Evolutionary conservation across 345 rosid species (phyloP).

Genomic region (Angophora floribunda): DNA sequence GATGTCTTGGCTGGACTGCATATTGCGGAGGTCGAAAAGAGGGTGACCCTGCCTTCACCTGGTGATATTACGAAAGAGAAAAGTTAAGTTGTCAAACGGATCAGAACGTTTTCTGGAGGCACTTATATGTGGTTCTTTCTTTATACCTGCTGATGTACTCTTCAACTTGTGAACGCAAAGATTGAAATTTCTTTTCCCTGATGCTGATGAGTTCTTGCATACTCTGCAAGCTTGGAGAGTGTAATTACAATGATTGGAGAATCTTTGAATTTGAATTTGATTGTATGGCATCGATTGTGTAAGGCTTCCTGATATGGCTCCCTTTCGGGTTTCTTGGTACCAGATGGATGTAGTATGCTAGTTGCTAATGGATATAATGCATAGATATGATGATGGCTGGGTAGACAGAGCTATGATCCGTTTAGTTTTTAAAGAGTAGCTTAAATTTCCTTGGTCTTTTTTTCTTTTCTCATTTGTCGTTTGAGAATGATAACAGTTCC

Average conservation of each 20-base stretch:
- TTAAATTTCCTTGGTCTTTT: background rate
- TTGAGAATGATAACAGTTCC: background rate
- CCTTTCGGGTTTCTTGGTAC: background rate
- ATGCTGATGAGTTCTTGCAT: background rate
- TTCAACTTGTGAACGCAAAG: background rate
- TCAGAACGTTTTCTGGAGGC: background rate
- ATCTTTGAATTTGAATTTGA: background rate
- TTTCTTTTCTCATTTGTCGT: background rate
- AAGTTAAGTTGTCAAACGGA: background rate
- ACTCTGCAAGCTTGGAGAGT: background rate
- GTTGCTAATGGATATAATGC: background rate
- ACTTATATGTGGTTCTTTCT: conserved; percentile 14
- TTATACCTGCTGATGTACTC: background rate
- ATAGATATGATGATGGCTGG: background rate
- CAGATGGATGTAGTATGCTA: background rate
- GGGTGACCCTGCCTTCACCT: background rate
- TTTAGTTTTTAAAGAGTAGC: background rate
- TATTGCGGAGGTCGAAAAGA: background rate
- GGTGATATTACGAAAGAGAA: background rate
- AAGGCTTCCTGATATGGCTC: background rate
- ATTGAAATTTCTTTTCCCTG: background rate
- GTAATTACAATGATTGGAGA: background rate
- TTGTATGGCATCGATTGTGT: background rate
- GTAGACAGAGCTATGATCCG: background rate
- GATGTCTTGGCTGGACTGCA: background rate